Evolutionary conservation across 352 stramenopile species (phyloP).

Genomic region (Phytophthora podocarpi): DNA sequence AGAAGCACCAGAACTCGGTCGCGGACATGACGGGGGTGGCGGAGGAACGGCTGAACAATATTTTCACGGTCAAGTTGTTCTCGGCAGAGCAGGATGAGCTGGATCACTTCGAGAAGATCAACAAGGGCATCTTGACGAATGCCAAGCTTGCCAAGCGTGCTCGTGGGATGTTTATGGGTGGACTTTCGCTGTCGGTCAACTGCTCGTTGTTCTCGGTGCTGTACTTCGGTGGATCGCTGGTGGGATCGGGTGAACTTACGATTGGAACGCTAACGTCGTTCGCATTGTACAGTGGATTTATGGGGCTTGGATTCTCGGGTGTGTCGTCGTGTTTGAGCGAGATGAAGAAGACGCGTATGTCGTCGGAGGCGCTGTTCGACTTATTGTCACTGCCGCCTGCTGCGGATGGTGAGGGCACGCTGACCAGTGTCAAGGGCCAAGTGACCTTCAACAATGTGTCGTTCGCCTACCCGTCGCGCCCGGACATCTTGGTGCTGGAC

Average conservation of each 20-base stretch:
- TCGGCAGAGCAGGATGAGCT: constrained; percentile 78
- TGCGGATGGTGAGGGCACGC: constrained; percentile 43
- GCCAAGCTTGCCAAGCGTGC: constrained; percentile 72
- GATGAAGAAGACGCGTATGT: constrained; percentile 75
- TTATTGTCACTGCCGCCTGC: constrained; percentile 58
- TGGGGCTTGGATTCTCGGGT: constrained; percentile 89
- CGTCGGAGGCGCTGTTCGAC: constrained; percentile 73
- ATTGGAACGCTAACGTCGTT: constrained; percentile 92
- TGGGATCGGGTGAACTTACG: constrained; percentile 85
- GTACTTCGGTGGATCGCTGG: constrained; percentile 89
- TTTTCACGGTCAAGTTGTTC: constrained; percentile 91
- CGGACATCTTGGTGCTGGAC: constrained; percentile 72
- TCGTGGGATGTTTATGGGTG: constrained; percentile 91
- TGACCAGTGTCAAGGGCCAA: constrained; percentile 58
- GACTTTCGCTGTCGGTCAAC: constrained; percentile 88
- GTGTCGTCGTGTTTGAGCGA: constrained; percentile 87
- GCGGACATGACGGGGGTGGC: constrained; percentile 80
- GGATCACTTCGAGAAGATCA: constrained; percentile 69
- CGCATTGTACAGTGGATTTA: constrained; percentile 91
- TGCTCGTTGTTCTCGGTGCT: constrained; percentile 91
- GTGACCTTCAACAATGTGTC: constrained; percentile 84
- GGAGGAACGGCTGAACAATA: constrained; percentile 89
- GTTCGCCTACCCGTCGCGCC: constrained; percentile 83
- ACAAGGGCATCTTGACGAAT: constrained; percentile 68
- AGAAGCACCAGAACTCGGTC: constrained; percentile 81